Percentiles rank a stretch among this genome's conserved stretches.
These are phyloP conservation scores for Amphichorda felina DNA, from an alignment of 2,329 filamentous ascomycete species.

Conservation along the genomic window DNA sequence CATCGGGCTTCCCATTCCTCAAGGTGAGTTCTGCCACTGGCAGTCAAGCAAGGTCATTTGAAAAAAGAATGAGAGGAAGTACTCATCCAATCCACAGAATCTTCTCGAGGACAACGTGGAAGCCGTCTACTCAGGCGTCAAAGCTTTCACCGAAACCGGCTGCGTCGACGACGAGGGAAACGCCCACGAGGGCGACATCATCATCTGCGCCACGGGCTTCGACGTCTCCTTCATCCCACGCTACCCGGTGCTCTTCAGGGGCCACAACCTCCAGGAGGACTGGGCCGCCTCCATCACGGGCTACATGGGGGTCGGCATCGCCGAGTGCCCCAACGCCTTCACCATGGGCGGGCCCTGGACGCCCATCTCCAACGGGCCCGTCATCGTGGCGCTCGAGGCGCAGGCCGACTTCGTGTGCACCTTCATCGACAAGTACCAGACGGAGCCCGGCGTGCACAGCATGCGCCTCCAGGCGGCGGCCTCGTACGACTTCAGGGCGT, in stretches of 20 bases:
- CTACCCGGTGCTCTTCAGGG: conserved; percentile 32
- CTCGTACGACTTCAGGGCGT: not conserved
- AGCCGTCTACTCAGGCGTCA: conserved; percentile 10
- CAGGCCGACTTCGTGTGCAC: conserved; percentile 39
- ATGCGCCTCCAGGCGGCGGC: conserved; percentile 1
- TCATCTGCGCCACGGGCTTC: conserved; percentile 13
- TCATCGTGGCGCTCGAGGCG: conserved; percentile 38
- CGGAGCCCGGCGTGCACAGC: conserved; percentile 15
- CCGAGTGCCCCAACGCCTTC: conserved; percentile 14
- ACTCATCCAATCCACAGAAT: conserved; percentile 10
- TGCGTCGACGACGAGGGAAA: conserved; percentile 15
- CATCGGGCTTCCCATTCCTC: conserved; percentile 1
- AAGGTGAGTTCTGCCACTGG: conserved; percentile 1
- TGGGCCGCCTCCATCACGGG: conserved; percentile 12
- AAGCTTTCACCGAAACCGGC: conserved; percentile 10
- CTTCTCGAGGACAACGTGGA: conserved; percentile 7
- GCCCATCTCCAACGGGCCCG: conserved; percentile 22
- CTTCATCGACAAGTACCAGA: conserved; percentile 35
- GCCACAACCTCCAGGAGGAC: conserved; percentile 13
- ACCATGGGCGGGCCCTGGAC: conserved; percentile 22
- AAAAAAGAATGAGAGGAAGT: too few species aligned
- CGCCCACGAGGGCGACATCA: conserved; percentile 6
- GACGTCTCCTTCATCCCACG: conserved; percentile 13
- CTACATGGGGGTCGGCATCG: conserved; percentile 17
- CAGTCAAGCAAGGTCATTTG: too few species aligned